Percentiles rank a stretch among this genome's conserved stretches.
Evolutionary conservation across 148 eudicot species (phyloP).

Genomic region (Salicornia ramosissima): DNA sequence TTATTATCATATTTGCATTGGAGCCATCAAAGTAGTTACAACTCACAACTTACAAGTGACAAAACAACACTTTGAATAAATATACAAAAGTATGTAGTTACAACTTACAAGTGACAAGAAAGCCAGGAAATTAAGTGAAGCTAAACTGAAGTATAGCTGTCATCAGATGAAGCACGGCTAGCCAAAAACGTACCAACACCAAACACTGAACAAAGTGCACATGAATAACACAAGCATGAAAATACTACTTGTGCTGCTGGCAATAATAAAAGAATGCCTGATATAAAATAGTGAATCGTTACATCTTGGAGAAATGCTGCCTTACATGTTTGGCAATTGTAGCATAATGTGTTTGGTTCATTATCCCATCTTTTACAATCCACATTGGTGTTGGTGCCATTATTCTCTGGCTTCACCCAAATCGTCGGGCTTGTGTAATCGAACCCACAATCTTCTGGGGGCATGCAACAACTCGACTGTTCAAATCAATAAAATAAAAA

Average conservation of each 20-base stretch:
- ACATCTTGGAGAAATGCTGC: conserved; percentile 13
- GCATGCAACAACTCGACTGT: conserved; percentile 19
- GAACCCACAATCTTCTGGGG: conserved; percentile 7
- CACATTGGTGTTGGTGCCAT: neutral
- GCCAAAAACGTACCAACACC: neutral
- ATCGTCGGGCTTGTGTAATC: conserved; percentile 8
- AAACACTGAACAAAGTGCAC: too few species aligned
- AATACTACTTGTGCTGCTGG: neutral
- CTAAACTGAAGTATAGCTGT: too few species aligned
- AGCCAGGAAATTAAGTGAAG: too few species aligned
- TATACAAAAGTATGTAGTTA: too few species aligned
- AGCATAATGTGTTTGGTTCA: conserved; percentile 7
- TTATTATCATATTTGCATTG: too few species aligned
- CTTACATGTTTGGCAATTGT: conserved; percentile 15
- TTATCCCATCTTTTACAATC: conserved; percentile 11
- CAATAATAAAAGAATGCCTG: neutral
- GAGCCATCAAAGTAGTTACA: too few species aligned
- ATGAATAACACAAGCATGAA: too few species aligned
- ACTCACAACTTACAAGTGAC: too few species aligned
- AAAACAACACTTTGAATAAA: too few species aligned
- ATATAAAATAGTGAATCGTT: neutral
- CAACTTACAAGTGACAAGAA: too few species aligned
- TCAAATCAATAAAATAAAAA: neutral
- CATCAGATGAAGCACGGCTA: neutral
- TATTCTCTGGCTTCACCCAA: conserved; percentile 1